Conservation (phyloP, 2,329 filamentous ascomycete genomes). For the Dactylellina sp. region DNA sequence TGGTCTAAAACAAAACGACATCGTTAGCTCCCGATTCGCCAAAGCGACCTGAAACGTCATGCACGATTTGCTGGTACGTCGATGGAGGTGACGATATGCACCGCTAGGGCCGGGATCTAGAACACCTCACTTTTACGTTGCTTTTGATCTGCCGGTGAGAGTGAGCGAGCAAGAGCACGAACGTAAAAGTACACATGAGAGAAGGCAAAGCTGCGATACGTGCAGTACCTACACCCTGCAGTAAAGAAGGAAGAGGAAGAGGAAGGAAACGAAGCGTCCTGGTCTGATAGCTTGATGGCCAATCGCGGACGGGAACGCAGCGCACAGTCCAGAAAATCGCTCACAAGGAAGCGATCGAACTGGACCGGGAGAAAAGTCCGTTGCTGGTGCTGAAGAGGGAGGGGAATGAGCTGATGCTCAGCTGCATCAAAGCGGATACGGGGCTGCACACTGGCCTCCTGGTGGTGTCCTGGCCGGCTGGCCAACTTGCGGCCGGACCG, state of each 20-base stretch:
- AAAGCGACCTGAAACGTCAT: constrained; percentile 32
- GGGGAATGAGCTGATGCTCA: neutral
- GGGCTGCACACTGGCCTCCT: no score
- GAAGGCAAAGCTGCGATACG: no score
- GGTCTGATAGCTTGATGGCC: neutral
- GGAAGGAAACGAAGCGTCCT: no score
- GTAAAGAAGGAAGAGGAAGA: no score
- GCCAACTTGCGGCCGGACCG: constrained; percentile 5
- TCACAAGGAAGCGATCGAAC: constrained; percentile 6
- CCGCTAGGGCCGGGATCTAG: constrained; percentile 24
- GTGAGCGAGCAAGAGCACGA: neutral
- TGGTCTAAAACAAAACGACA: constrained; percentile 24
- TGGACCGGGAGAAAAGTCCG: neutral
- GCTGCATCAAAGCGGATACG: neutral
- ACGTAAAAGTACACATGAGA: no score
- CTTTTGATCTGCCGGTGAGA: neutral
- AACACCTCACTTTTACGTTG: constrained; percentile 20
- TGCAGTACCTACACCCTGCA: no score
- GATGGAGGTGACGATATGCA: neutral
- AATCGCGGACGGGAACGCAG: neutral
- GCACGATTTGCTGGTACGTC: constrained; percentile 35
- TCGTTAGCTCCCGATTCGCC: constrained; percentile 47
- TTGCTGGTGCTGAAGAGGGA: neutral
- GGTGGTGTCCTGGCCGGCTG: no score
- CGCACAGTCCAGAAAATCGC: constrained; percentile 12